phyloP scores from a whole-genome alignment of 148 eudicot species.

The Fagopyrum esculentum region DNA sequence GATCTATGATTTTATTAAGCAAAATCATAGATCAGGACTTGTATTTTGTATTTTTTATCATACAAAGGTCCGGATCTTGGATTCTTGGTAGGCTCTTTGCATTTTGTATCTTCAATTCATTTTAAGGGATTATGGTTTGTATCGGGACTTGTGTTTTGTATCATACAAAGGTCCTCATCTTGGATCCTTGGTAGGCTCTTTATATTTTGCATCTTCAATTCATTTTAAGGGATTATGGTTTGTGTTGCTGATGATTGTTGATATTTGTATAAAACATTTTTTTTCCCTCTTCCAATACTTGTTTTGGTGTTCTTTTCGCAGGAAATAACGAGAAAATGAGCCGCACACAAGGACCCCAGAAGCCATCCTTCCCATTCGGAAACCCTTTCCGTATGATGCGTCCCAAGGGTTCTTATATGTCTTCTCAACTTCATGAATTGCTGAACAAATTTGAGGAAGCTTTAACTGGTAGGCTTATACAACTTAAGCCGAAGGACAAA shows the following conservation, averaged over 20 bases:
- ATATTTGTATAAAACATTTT: no score
- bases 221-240: neutral
- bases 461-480: constrained; percentile 47
- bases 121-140: neutral
- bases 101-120: neutral
- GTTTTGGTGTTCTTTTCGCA: no score
- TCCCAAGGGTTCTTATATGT: constrained; percentile 55
- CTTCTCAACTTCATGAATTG: constrained; percentile 47
- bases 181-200: neutral
- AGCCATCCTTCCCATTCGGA: constrained; percentile 44
- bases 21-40: no score
- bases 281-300: no score
- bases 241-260: no score
- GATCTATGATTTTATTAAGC: neutral
- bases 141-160: no score
- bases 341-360: constrained; percentile 12
- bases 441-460: constrained; percentile 58
- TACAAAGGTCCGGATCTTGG: no score
- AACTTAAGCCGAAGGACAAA: constrained; percentile 45
- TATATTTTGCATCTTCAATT: neutral
- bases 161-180: no score
- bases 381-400: constrained; percentile 63
- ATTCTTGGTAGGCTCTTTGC: no score
- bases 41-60: no score
- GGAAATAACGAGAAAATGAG: constrained; percentile 1